These are phyloP conservation scores for Heterococcus sp. DNA, from an alignment of 108 stramenopile species.

Conservation along the genomic window DNA sequence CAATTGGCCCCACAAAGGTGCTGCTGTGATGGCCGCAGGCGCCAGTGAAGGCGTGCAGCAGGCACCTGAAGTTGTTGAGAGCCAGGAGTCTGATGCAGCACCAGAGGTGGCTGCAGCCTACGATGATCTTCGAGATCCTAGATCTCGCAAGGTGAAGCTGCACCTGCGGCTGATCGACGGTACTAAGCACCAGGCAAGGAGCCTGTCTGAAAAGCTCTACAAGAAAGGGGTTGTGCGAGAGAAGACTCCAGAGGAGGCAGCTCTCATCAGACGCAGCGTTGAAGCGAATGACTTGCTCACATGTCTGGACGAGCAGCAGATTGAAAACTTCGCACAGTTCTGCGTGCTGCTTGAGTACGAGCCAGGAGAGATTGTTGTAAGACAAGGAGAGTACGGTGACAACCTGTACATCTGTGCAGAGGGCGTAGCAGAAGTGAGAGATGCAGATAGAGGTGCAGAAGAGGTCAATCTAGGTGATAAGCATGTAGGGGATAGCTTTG, in stretches of 20 bases:
- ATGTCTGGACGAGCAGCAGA: constrained; percentile 63
- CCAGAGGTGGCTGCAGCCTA: no score
- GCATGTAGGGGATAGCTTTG: neutral
- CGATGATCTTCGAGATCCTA: neutral
- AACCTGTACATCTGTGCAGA: neutral
- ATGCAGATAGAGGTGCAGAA: constrained; percentile 23
- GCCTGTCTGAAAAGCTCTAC: neutral
- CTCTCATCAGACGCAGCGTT: constrained; percentile 51
- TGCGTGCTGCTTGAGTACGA: constrained; percentile 46
- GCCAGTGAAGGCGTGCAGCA: no score
- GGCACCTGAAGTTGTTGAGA: no score
- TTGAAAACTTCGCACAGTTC: constrained; percentile 49
- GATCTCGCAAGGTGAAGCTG: neutral
- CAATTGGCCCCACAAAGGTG: no score
- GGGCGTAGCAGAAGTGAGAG: constrained; percentile 29
- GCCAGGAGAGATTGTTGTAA: constrained; percentile 53
- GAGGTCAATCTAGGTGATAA: constrained; percentile 21
- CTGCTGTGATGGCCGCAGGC: no score
- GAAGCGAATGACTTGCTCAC: constrained; percentile 58
- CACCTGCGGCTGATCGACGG: neutral
- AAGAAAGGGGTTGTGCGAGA: neutral
- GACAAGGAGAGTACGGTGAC: constrained; percentile 56
- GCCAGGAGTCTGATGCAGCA: no score
- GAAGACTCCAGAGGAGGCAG: neutral
- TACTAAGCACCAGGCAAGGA: neutral